Base-by-base conservation (phyloP, 768 basidiomycete species). In the Boletus vinaceobasis region DNA sequence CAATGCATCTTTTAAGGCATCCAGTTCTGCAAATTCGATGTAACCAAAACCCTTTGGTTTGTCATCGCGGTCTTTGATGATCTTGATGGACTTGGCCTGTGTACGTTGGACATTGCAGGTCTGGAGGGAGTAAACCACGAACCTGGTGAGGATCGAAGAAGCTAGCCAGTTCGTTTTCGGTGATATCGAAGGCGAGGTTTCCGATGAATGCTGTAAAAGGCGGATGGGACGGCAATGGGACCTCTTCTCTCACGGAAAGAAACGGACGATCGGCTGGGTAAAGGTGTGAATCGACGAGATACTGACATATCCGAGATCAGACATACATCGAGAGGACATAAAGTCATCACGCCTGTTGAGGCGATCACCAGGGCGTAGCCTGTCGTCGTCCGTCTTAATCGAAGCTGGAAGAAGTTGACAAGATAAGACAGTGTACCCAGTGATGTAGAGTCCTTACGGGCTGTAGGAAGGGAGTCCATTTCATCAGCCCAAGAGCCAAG, bases 1-100 rank as follows among this genome's bases (percentile, higher is more conserved):
- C 36, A 99, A 73, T 5, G 88, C 97, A 55, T 86, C 85, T 73
- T 95, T 95, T 48, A 98, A 74, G 44, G 84, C 87, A 19, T 95
- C 92, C 53, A 93, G 65, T 49, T 87, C 88, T n/a, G 79, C 81
- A 65, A 98, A 98, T 69, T 99, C 97, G 55, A 98, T 85, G 70
- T 99, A 98, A 33, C 96, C 97, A 73, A 98, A 98, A 1, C 97
- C 97, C 72, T 98, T 98, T 19, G 95, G 92, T 69, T 93, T 93
- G 46, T 95, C 94, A 50, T 95, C 94, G 55, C 84, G 81, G 63
- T 95, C 95, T 67, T 82, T 87, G 72, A 98, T 96, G 57, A 98
- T 90, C 76, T 98, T 95, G 59, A 93, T 82, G 19, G 86, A 86
- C 68, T 89, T 89, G 58, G 86, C 79, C 89, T 92, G 8, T 43